Evolutionary conservation across 768 basidiomycete genomes (phyloP).

Genomic region (Podaxis sp.): DNA sequence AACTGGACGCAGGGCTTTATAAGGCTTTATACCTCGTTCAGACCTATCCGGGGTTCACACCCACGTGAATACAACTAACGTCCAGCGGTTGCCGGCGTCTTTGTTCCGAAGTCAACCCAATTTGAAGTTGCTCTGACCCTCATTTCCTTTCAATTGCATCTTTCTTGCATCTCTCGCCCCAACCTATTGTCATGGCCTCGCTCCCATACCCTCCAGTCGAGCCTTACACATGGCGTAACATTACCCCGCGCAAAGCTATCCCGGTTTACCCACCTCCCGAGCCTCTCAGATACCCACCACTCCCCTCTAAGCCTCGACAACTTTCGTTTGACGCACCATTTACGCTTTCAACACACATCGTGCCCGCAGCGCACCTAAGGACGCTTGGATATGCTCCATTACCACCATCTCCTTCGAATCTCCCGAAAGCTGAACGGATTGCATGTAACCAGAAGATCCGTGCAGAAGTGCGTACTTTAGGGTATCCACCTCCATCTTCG

Average conservation of each 20-base stretch:
- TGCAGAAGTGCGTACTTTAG: slow-evolving; percentile 27
- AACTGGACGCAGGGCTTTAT: not conserved
- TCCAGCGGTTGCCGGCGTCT: not conserved
- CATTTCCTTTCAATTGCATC: too few relatives aligned
- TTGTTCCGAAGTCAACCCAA: not conserved
- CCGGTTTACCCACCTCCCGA: slow-evolving; percentile 41
- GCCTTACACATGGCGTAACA: slow-evolving; percentile 9
- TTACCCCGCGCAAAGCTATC: slow-evolving; percentile 25
- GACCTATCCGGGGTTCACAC: not conserved
- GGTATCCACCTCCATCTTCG: slow-evolving; percentile 33
- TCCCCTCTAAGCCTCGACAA: slow-evolving; percentile 39
- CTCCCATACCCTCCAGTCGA: slow-evolving; percentile 17
- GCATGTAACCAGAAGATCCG: slow-evolving; percentile 20
- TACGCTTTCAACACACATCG: slow-evolving; percentile 50
- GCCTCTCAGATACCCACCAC: slow-evolving; percentile 31
- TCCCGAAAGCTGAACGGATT: slow-evolving; percentile 40
- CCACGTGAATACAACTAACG: not conserved
- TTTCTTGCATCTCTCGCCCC: not conserved
- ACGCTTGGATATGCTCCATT: slow-evolving; percentile 41
- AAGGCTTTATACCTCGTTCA: too few relatives aligned
- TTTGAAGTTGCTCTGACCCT: not conserved
- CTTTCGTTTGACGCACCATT: slow-evolving; percentile 36
- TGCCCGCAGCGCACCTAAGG: slow-evolving; percentile 54
- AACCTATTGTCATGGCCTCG: not conserved
- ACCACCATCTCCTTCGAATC: slow-evolving; percentile 26